A percentile compares a stretch with the other conserved stretches of the same genome.
Conservation (phyloP, 2,329 filamentous ascomycete species). For the Pseudogymnoascus destructans region DNA sequence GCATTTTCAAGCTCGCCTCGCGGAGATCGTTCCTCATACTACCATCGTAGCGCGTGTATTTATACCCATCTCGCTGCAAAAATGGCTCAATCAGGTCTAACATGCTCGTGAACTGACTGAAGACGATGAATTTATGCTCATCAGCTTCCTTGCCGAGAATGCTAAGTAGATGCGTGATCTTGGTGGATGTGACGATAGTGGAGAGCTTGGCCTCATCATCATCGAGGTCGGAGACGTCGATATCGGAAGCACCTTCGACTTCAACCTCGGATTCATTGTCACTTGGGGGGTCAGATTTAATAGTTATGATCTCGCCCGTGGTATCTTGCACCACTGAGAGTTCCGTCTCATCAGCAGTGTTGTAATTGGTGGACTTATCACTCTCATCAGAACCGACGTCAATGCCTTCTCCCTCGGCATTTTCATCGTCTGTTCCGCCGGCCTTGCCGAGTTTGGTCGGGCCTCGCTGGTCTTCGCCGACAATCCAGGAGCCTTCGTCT, state of each 20-base stretch:
- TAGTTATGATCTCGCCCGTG: neutral
- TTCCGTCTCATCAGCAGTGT: neutral
- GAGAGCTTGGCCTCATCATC: constrained; percentile 33
- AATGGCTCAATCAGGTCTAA: constrained; percentile 92
- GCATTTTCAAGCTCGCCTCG: constrained; percentile 66
- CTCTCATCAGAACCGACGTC: constrained; percentile 51
- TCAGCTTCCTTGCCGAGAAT: constrained; percentile 67
- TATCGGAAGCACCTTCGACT: constrained; percentile 30
- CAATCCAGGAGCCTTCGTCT: constrained; percentile 63
- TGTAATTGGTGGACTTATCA: constrained; percentile 28
- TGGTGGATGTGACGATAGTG: constrained; percentile 61
- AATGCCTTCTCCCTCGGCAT: constrained; percentile 77
- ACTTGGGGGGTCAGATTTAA: constrained; percentile 20
- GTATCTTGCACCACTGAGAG: neutral
- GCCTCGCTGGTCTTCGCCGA: constrained; percentile 52
- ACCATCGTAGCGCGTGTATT: constrained; percentile 84
- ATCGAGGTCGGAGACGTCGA: constrained; percentile 25
- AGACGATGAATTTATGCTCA: constrained; percentile 94
- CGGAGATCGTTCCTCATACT: constrained; percentile 88
- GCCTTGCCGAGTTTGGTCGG: constrained; percentile 55
- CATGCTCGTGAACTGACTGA: constrained; percentile 98
- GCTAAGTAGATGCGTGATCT: constrained; percentile 73
- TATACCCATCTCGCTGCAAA: constrained; percentile 58
- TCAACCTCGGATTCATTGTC: constrained; percentile 30
- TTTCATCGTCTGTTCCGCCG: constrained; percentile 75